Evolutionary conservation across 2,329 filamentous ascomycete species (phyloP), one percentile per base, ranked within the genome.

Genomic region (Monosporascus cannonballus): DNA sequence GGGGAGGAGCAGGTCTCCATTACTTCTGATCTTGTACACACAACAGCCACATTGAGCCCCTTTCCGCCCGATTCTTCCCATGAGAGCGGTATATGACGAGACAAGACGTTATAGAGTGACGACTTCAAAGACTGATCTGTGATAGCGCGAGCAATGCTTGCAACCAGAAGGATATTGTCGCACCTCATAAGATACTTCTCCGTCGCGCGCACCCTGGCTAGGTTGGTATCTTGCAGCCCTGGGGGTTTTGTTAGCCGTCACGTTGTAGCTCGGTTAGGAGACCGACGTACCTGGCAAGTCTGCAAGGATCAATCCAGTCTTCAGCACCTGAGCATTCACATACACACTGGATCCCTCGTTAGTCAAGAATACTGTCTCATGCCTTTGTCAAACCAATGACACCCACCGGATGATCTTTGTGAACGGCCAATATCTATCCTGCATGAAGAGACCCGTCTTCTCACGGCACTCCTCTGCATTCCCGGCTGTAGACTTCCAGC

Each of bases 401-500:
- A 4, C 59, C 51, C 59, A 67, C 68, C 64, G 64, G 17, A 70
- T 69, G 7, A 68, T 61, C 53, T 70, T 70, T 0, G 67, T 70
- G 27, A 71, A 69, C 6, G 69, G 68, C 68, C 67, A 71, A 41
- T 65, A 61, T 18, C 56, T 60, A 50, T 69, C 63, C 41, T 63
- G 46, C 63, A 66, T 70, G 45, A 70, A 70, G 1, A 61, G n/a
- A 9, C 55, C 64, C 2, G 64, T 68, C 49, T 61, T 60, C 18
- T 64, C 56, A 11, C 55, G 59, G 38, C 67, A 69, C 34, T 70
- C 63, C 8, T 64, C 57, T 11, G 65, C 60, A 2, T 60, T 65
- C n/a, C 56, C 45, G 4, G 68, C 69, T 0, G 63, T 65, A 15
- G 61, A 57, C 14, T 44, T 59, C 68, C 68, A 71, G 25, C 59